Percentiles rank a stretch among this genome's conserved stretches.
These are phyloP conservation scores for Articulospora tetracladia DNA, from an alignment of 495 filamentous ascomycete species.

Conservation along the genomic window DNA sequence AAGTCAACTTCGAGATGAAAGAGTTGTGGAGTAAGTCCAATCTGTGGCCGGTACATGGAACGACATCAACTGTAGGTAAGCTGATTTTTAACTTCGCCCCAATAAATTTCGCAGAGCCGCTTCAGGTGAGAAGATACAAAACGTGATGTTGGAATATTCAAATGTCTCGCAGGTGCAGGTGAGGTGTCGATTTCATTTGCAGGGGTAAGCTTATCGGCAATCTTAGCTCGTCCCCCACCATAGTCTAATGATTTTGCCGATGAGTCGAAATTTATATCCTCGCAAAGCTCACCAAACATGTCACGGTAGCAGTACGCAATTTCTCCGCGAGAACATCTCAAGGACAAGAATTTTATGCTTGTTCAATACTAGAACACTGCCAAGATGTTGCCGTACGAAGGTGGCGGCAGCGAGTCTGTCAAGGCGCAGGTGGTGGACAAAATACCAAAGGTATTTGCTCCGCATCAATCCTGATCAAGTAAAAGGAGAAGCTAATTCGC, in stretches of 20 bases:
- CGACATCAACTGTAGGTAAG: no score
- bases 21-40: no score
- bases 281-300: background rate
- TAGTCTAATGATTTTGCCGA: background rate
- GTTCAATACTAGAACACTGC: background rate
- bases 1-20: no score
- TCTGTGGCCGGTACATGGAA: no score
- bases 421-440: constrained; percentile 90
- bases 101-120: no score
- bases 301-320: background rate
- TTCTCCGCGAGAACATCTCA: background rate
- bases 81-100: no score
- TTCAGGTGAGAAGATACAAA: no score
- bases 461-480: no score
- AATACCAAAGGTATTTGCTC: constrained; percentile 53
- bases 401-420: constrained; percentile 42
- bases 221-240: background rate
- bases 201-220: background rate
- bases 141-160: no score
- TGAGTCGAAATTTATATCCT: constrained; percentile 1
- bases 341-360: background rate
- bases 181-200: no score
- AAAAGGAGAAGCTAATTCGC: constrained; percentile 26
- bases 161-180: no score
- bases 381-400: constrained; percentile 17